Evolutionary conservation across 257 asterid species (phyloP), one percentile per base, ranked within the genome.

Genomic region (Cynanchum wilfordii): DNA sequence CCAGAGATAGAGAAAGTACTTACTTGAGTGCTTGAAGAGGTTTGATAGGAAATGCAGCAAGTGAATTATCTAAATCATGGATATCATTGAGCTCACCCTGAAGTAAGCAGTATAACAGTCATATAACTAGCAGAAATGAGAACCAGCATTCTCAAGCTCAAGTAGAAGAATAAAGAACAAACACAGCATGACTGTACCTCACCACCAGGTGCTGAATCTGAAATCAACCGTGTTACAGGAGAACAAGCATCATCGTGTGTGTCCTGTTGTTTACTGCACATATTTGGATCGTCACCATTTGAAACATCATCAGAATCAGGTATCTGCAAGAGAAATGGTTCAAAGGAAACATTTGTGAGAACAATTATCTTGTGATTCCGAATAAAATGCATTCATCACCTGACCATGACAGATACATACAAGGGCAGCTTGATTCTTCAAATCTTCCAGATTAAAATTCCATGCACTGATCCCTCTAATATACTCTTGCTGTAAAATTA

Each of bases 11-110:
- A 47, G 76, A 60, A 59, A 20, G 55, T 11, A n/a, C 52, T 63
- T 88, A 94, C 99, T 89, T 90, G 84, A 94, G 96, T 75, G 98
- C 99, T 84, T 86, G 92, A 68, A 94, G 91, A 78, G 97, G 97
- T 86, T 91, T 90, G 62, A 86, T 81, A 45, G 98, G 98, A 87
- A 94, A 94, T 70, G 89, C 88, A 86, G 92, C 89, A 76, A 94
- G 87, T 15, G 99, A 85, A 71, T 78, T 70, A 81, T 88, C 97
- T 88, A 95, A 77, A 77, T 80, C 93, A 75, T 84, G 89, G 80
- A 80, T 80, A 69, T 81, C 85, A 80, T 84, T 78, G 80, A 86
- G 80, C 77, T 80, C 92, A 72, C 86, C 93, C 96, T 94, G 84
- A 44, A 81, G 59, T 3, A 36, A 59, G 75, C 60, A 75, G 62